phyloP scores from a whole-genome alignment of 768 basidiomycete species.

The Pulveroboletus frians region DNA sequence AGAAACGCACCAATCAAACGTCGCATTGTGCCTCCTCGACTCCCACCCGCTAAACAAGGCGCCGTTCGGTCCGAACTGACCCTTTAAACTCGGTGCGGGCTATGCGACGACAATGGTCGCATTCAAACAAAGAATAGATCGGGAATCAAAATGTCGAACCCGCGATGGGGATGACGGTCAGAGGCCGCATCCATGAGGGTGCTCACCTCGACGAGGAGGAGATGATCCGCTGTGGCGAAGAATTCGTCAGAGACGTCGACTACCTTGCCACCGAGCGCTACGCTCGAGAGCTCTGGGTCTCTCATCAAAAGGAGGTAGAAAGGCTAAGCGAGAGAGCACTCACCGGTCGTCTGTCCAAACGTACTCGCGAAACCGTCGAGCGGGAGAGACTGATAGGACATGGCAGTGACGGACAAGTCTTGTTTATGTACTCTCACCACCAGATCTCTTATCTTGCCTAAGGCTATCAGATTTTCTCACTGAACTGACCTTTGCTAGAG shows the following conservation, averaged over 20 bases:
- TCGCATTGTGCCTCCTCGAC: conserved; percentile 79
- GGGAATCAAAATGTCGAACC: neutral
- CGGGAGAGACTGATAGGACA: conserved; percentile 42
- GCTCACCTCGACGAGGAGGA: conserved; percentile 76
- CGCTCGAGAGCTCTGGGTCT: conserved; percentile 77
- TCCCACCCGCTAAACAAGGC: conserved; percentile 97
- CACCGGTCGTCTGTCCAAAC: conserved; percentile 52
- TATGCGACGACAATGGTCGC: conserved; percentile 25
- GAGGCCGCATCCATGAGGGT: neutral
- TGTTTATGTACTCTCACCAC: neutral
- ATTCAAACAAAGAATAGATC: neutral
- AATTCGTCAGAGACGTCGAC: conserved; percentile 89
- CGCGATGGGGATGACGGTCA: neutral
- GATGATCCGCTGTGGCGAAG: conserved; percentile 81
- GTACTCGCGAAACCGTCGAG: conserved; percentile 43
- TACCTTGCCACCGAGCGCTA: conserved; percentile 72
- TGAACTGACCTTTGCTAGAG: too few relatives aligned
- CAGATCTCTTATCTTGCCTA: too few relatives aligned
- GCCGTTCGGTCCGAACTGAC: conserved; percentile 96
- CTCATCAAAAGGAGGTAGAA: neutral
- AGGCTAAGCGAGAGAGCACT: neutral
- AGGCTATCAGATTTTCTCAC: too few relatives aligned
- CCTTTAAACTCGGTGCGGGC: conserved; percentile 86
- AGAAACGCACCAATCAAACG: conserved; percentile 72
- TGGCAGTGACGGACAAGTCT: conserved; percentile 11